phyloP scores from a whole-genome alignment of 2,329 filamentous ascomycete genomes.

The Akanthomyces lecanii region DNA sequence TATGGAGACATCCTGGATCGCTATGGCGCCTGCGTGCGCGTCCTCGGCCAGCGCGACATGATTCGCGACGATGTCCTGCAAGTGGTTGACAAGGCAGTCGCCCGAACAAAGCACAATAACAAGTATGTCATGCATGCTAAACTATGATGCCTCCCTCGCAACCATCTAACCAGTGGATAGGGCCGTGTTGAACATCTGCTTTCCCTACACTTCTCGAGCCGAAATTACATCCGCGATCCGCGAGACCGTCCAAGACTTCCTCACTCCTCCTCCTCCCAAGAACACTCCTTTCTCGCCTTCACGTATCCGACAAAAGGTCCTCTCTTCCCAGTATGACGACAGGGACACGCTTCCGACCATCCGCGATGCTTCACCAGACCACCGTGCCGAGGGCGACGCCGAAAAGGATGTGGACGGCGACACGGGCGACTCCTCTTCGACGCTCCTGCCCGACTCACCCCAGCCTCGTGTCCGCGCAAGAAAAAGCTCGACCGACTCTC shows the following conservation, averaged over 20 bases:
- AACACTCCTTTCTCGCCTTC: slow-evolving; percentile 79
- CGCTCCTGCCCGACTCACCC: slow-evolving; percentile 52
- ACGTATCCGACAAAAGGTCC: slow-evolving; percentile 81
- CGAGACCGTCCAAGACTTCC: slow-evolving; percentile 82
- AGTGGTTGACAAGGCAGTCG: slow-evolving; percentile 79
- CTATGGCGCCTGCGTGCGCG: slow-evolving; percentile 82
- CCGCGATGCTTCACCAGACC: slow-evolving; percentile 44
- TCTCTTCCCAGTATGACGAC: slow-evolving; percentile 57
- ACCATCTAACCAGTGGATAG: slow-evolving; percentile 30
- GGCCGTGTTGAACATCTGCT: slow-evolving; percentile 82
- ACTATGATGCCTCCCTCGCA: background rate
- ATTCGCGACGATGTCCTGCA: slow-evolving; percentile 84
- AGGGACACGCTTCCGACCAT: slow-evolving; percentile 46
- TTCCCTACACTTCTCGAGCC: slow-evolving; percentile 92
- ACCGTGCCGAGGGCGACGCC: slow-evolving; percentile 41
- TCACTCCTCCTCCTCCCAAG: slow-evolving; percentile 61
- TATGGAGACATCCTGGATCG: slow-evolving; percentile 90
- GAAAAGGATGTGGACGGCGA: slow-evolving; percentile 46
- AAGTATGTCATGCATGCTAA: slow-evolving; percentile 46
- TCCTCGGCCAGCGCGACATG: slow-evolving; percentile 79
- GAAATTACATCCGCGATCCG: slow-evolving; percentile 91
- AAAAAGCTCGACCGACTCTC: slow-evolving; percentile 30
- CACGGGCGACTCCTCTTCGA: slow-evolving; percentile 55
- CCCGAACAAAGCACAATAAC: slow-evolving; percentile 82
- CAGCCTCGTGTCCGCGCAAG: slow-evolving; percentile 34